phyloP scores from a whole-genome alignment of 768 basidiomycete species.

The Auricularia auricula-judae region DNA sequence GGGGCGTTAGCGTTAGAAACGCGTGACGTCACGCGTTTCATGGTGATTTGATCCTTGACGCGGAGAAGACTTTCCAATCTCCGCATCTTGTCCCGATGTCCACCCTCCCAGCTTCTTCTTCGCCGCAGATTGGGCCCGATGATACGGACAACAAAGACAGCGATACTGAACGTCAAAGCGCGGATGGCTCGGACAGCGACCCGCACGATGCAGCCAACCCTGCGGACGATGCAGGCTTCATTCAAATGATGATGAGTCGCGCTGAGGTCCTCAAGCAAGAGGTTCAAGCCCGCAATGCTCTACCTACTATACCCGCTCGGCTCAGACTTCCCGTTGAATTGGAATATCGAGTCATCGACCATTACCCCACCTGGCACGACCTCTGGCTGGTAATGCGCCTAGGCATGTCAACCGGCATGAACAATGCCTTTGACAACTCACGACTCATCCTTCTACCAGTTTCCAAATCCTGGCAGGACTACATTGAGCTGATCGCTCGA shows the following conservation, averaged over 20 bases:
- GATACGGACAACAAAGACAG: too few relatives aligned
- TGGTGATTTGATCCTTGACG: neutral
- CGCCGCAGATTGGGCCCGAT: too few relatives aligned
- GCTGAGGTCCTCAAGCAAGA: too few relatives aligned
- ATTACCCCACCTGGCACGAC: neutral
- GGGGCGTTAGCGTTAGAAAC: neutral
- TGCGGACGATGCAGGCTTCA: too few relatives aligned
- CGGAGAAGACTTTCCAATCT: too few relatives aligned
- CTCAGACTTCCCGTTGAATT: neutral
- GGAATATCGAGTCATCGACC: neutral
- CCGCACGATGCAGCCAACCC: too few relatives aligned
- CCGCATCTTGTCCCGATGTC: too few relatives aligned
- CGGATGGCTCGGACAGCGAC: too few relatives aligned
- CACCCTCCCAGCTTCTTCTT: too few relatives aligned
- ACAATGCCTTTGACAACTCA: neutral
- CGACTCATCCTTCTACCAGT: neutral
- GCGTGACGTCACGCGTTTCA: neutral
- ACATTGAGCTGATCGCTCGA: neutral
- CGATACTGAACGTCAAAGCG: too few relatives aligned
- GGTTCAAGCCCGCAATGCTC: neutral
- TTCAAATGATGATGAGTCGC: too few relatives aligned
- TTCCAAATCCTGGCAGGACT: neutral
- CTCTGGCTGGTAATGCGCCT: neutral
- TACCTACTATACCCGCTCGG: neutral
- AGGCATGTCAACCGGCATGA: neutral